A percentile compares a stretch with the other conserved stretches of the same genome.
Evolutionary conservation across 805 yeast species (phyloP).

Genomic region (Yarrowia osloensis): DNA sequence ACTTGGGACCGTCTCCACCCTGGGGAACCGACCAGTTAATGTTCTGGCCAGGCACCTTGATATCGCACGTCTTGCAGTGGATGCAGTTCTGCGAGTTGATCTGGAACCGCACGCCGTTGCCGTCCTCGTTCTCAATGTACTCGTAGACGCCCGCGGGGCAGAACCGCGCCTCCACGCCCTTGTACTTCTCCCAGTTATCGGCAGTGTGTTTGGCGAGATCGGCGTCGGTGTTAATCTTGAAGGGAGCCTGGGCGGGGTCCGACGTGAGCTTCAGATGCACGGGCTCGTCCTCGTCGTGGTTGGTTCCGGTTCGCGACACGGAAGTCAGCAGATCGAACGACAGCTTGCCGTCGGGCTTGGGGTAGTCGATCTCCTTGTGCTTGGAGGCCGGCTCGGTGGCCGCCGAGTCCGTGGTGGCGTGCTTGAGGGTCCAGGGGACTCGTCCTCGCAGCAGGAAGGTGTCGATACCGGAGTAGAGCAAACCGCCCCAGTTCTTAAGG

Average conservation of each 20-base stretch:
- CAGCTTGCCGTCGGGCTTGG: constrained; percentile 92
- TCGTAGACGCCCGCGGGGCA: constrained; percentile 99
- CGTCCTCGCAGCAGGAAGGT: constrained; percentile 76
- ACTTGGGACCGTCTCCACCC: constrained; percentile 98
- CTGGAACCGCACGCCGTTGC: constrained; percentile 76
- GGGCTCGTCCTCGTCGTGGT: constrained; percentile 90
- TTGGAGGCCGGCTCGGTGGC: constrained; percentile 68
- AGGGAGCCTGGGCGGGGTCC: constrained; percentile 32
- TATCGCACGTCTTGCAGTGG: constrained; percentile 98
- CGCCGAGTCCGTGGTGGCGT: constrained; percentile 67
- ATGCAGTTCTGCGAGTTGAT: constrained; percentile 97
- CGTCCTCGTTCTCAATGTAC: constrained; percentile 68
- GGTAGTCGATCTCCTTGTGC: constrained; percentile 75
- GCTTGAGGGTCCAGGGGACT: constrained; percentile 85
- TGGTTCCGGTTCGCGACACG: constrained; percentile 96
- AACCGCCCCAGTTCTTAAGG: constrained; percentile 78
- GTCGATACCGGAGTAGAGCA: constrained; percentile 79
- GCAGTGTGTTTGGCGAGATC: constrained; percentile 61
- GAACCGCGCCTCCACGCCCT: constrained; percentile 88
- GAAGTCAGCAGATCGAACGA: constrained; percentile 91
- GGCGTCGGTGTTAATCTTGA: constrained; percentile 30
- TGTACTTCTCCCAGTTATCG: constrained; percentile 67
- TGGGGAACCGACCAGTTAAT: constrained; percentile 97
- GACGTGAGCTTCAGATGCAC: constrained; percentile 68
- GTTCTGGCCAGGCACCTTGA: constrained; percentile 92